Evolutionary conservation across 306 rosid species (phyloP), one percentile per base, ranked within the genome.

Genomic region (Begonia masoniana): DNA sequence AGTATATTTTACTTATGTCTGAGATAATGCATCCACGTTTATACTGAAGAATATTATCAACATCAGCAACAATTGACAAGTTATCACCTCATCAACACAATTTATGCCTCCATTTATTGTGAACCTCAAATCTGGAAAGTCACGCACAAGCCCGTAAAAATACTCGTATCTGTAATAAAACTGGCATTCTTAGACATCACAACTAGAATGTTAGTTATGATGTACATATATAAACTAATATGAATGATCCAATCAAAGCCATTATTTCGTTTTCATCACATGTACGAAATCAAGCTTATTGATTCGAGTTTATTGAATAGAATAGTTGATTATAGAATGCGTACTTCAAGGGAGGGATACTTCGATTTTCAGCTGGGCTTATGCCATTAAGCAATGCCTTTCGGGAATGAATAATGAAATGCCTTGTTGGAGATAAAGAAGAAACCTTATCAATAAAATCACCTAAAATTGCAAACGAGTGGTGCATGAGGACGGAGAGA

Each of bases 351-450:
- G 96, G 96, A 56, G 99, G 96, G 63, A 91, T 79, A 58, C 73
- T 77, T 51, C 99, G 84, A 83, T 91, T 91, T 74, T 91, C 99
- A 73, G 99, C 88, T 24, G 99, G 99, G 68, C 78, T 91, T 50
- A 91, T 71, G 72, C 99, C 99, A 60, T 83, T 91, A 43, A 91
- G 88, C 62, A 91, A 73, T 54, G 96, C 99, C 71, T 86, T 91
- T 65, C 99, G 83, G 7, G 99, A 91, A 71, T 91, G 99, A 51
- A 91, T 75, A 54, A 86, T 61, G 50, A 91, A 91, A 74, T 91
- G 99, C 77, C 74, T 83, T 47, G 96, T 58, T 61, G 99, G 99
- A 50, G 96, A 91, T 56, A 57, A 61, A 63, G 96, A 85, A 67
- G 99, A 86, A 64, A 91, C 99, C 82, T 81, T 83, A 84, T 91